These are phyloP conservation scores for Pharus latifolius DNA, from an alignment of 176 grass and related monocot genomes.

Conservation along the genomic window DNA sequence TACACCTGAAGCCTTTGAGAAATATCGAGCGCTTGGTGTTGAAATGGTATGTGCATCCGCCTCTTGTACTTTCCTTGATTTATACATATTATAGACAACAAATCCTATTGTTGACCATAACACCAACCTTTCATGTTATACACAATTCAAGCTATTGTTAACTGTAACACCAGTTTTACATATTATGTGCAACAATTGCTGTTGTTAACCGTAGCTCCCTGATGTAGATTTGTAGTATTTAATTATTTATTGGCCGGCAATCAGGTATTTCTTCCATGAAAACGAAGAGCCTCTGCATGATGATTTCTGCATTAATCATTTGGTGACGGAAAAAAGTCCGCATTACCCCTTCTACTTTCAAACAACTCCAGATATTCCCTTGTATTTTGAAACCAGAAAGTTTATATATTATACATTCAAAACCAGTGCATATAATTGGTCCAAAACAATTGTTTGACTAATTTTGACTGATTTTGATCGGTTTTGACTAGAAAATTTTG, in stretches of 20 bases:
- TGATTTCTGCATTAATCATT: no score
- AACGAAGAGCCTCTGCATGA: no score
- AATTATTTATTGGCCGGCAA: not conserved
- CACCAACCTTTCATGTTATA: not conserved
- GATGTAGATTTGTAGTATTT: not conserved
- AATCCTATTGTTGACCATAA: not conserved
- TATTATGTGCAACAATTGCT: not conserved
- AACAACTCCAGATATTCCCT: no score
- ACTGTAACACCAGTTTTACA: not conserved
- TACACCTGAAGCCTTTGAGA: slow-evolving; percentile 86
- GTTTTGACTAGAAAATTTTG: no score
- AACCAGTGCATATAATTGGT: no score
- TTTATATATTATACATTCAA: no score
- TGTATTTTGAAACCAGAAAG: no score
- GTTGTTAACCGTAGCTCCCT: not conserved
- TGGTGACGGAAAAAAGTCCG: not conserved
- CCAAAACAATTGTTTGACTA: no score
- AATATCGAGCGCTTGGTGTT: slow-evolving; percentile 58
- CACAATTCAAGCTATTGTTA: not conserved
- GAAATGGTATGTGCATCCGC: slow-evolving; percentile 58
- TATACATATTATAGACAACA: not conserved
- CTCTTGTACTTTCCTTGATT: not conserved
- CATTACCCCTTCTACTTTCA: no score
- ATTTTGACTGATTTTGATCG: no score
- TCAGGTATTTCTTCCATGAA: not conserved